These are phyloP conservation scores for Cyberlindnera amylophila DNA, from an alignment of 805 yeast species.

Conservation along the genomic window DNA sequence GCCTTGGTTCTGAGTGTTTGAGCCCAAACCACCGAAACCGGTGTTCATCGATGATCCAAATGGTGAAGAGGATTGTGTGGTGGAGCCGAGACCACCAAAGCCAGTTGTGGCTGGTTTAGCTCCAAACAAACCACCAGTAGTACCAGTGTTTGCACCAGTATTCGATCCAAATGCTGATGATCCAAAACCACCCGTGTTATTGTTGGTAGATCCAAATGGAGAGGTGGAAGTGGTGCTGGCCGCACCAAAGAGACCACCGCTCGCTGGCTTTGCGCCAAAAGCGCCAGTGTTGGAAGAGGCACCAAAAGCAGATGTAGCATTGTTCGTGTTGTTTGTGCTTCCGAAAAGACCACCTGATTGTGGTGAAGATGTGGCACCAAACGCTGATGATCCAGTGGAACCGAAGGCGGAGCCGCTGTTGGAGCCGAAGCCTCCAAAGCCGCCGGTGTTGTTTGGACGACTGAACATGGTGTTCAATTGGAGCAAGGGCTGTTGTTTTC, in stretches of 20 bases:
- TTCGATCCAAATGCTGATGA: conserved; percentile 36
- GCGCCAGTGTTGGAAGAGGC: conserved; percentile 16
- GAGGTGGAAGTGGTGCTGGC: conserved; percentile 24
- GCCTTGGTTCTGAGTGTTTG: conserved; percentile 49
- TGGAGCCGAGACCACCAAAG: conserved; percentile 21
- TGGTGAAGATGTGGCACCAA: conserved; percentile 27
- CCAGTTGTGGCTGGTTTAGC: conserved; percentile 27
- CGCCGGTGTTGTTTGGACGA: conserved; percentile 23
- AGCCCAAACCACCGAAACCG: conserved; percentile 23
- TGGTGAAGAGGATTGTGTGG: conserved; percentile 33
- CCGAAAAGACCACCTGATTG: conserved; percentile 38
- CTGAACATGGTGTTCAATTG: conserved; percentile 24
- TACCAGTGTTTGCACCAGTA: conserved; percentile 23
- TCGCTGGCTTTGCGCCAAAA: conserved; percentile 27
- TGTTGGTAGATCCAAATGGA: conserved; percentile 31
- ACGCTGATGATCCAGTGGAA: conserved; percentile 17
- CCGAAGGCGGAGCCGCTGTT: conserved; percentile 30
- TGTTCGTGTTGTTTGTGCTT: conserved; percentile 22
- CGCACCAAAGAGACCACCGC: conserved; percentile 23
- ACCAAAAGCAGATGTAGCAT: conserved; percentile 27
- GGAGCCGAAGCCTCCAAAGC: conserved; percentile 34
- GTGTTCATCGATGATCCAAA: conserved; percentile 31
- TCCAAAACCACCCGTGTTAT: conserved; percentile 28
- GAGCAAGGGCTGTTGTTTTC: not conserved
- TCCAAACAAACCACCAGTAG: conserved; percentile 40